These are phyloP conservation scores for Seiridium unicorne DNA, from an alignment of 2,329 filamentous ascomycete species.

Conservation along the genomic window DNA sequence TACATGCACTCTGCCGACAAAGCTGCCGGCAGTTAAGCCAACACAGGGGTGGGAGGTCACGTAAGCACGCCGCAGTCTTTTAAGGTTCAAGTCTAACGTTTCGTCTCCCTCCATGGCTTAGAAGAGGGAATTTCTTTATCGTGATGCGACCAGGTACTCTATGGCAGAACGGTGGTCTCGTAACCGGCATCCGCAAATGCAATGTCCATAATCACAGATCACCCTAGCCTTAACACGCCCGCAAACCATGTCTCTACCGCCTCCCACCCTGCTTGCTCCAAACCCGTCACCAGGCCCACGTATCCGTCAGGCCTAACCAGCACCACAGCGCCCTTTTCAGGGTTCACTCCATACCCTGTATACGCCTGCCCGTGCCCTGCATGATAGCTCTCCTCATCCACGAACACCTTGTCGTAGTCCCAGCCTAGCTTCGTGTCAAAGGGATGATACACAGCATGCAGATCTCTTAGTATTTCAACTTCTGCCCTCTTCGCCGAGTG, in stretches of 20 bases:
- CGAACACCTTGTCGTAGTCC: conserved; percentile 57
- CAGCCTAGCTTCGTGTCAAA: conserved; percentile 46
- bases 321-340: conserved; percentile 53
- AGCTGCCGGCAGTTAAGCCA: too few species aligned
- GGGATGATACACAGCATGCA: conserved; percentile 47
- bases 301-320: conserved; percentile 68
- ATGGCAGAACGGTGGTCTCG: too few species aligned
- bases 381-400: conserved; percentile 52
- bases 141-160: too few species aligned
- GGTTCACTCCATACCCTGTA: conserved; percentile 56
- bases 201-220: too few species aligned
- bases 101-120: too few species aligned
- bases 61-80: too few species aligned
- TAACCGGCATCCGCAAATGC: too few species aligned
- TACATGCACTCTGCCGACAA: too few species aligned
- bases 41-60: too few species aligned
- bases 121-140: too few species aligned
- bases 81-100: too few species aligned
- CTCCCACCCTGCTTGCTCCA: conserved; percentile 29
- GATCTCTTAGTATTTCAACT: conserved; percentile 46
- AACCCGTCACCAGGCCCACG: conserved; percentile 40
- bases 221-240: conserved; percentile 2
- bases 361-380: conserved; percentile 52
- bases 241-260: conserved; percentile 21
- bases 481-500: conserved; percentile 52